A percentile compares a stretch with the other conserved stretches of the same genome.
phyloP scores from a whole-genome alignment of 345 rosid genomes.

The Linum lewisii region DNA sequence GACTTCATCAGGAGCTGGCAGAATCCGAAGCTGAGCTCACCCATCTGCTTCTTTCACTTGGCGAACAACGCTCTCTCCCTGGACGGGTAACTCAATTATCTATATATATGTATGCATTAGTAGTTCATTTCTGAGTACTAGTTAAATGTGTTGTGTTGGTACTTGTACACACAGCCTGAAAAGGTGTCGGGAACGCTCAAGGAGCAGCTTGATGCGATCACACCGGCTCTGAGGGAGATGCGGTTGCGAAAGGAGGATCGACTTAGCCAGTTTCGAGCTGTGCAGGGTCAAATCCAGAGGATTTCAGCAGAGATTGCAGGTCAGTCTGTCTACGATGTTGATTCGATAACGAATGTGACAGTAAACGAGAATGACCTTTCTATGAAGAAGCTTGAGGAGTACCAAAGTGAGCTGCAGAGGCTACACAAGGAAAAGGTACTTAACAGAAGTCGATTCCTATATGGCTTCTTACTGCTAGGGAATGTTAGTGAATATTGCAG shows the following conservation, averaged over 20 bases:
- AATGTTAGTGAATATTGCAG: neutral
- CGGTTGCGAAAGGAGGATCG: conserved; percentile 76
- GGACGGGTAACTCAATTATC: conserved; percentile 62
- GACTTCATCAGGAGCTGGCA: conserved; percentile 92
- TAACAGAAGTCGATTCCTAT: neutral
- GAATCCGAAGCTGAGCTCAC: conserved; percentile 98
- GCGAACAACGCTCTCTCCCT: conserved; percentile 77
- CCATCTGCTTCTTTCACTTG: conserved; percentile 86
- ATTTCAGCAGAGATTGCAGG: conserved; percentile 89
- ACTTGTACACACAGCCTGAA: conserved; percentile 66
- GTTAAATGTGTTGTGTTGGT: no score
- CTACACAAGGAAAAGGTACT: conserved; percentile 85
- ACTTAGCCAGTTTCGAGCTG: conserved; percentile 58
- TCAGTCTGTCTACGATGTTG: conserved; percentile 58
- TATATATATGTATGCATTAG: conserved; percentile 1
- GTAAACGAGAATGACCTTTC: conserved; percentile 85
- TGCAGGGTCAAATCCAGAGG: conserved; percentile 74
- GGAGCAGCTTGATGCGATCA: conserved; percentile 81
- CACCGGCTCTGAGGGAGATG: conserved; percentile 89
- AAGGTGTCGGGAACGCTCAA: conserved; percentile 77
- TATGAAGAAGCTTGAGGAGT: conserved; percentile 80
- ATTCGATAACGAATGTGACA: conserved; percentile 39
- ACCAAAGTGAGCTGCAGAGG: conserved; percentile 69
- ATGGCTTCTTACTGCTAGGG: neutral
- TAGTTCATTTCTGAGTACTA: no score